phyloP scores from a whole-genome alignment of 1,284 basidiomycete genomes.

The Pseudozyma pruni region DNA sequence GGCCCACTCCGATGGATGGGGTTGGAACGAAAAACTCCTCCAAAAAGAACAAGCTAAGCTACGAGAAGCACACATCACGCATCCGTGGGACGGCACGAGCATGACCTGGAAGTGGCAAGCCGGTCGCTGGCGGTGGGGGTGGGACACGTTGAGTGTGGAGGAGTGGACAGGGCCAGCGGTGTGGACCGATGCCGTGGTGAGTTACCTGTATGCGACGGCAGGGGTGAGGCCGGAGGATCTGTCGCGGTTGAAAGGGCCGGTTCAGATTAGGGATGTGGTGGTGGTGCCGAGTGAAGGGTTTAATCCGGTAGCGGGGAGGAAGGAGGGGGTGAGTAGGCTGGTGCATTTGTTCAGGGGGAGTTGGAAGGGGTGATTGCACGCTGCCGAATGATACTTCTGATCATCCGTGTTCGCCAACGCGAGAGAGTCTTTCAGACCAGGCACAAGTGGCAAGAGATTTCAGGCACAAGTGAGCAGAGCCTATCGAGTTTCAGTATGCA shows the following conservation, averaged over 20 bases:
- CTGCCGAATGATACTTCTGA: too few relatives aligned
- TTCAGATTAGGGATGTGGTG: slow-evolving; percentile 45
- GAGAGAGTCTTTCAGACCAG: too few relatives aligned
- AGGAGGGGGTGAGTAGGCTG: slow-evolving; percentile 20
- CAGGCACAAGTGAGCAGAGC: too few relatives aligned
- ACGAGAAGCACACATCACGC: slow-evolving; percentile 9
- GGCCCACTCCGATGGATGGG: slow-evolving; percentile 36
- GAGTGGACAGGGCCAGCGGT: slow-evolving; percentile 53
- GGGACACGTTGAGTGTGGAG: slow-evolving; percentile 36
- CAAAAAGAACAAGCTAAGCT: slow-evolving; percentile 19
- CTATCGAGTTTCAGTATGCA: too few relatives aligned
- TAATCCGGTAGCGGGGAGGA: slow-evolving; percentile 19
- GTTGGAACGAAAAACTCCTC: slow-evolving; percentile 28
- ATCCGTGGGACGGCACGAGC: slow-evolving; percentile 37
- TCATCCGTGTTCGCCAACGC: too few relatives aligned
- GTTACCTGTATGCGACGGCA: slow-evolving; percentile 43
- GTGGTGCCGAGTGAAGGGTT: slow-evolving; percentile 38
- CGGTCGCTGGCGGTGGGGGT: slow-evolving; percentile 44
- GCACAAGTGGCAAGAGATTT: too few relatives aligned
- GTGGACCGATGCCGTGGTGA: slow-evolving; percentile 41
- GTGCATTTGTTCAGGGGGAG: slow-evolving; percentile 47
- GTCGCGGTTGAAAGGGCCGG: slow-evolving; percentile 25
- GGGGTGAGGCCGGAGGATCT: slow-evolving; percentile 48
- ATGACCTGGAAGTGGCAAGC: slow-evolving; percentile 48
- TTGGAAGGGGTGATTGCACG: slow-evolving; percentile 42